Base-by-base conservation (phyloP, 176 grass and related monocot species). In the Carex parvula region DNA sequence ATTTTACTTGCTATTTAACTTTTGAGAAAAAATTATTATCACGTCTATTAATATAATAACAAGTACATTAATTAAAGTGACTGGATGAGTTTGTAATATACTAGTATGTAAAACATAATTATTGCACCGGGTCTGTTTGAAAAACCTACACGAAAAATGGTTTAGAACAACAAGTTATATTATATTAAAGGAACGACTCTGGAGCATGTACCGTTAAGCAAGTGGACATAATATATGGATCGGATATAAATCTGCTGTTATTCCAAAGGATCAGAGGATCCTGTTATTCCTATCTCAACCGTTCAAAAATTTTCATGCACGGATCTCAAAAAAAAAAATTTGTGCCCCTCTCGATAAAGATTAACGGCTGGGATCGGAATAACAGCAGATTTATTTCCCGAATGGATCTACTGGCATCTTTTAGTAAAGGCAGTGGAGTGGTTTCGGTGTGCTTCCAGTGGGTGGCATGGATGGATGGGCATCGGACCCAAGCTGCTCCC, bases 201-300 rank as follows among this genome's bases (percentile, higher is more conserved):
- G 53, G 18, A 62, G 70, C 86, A 60, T 79, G 70, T 81, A 81
- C 67, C 29, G 48, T 74, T 77, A 57, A 26, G 20, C 62, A 86
- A 88, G 75, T 87, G 76, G 89, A 88, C 41, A 86, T 72, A 81
- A 54, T 89, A 84, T 70, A 87, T 84, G 48, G 33, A 68, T 70
- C 78, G 35, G 33, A 62, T 70, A 2, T 29, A 29, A 29, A 29
- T 29, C 29, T 29, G 29, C 29, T 29, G 29, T 29, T 29, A 29
- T 29, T 29, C 29, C 29, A 29, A 29, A 29, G 2, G 29, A 29
- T 29, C 1, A 29, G 1, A 29, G 0, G 29, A 29, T 1, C 1
- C 29, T 29, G 1, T 29, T 29, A 29, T 29, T 29, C 1, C 29
- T 29, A 29, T 29, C 29, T 29, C 1, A 29, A 29, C 29, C 1